A percentile compares a stretch with the other conserved stretches of the same genome.
These are phyloP conservation scores for Fusarium siculi DNA, from an alignment of 2,329 filamentous ascomycete genomes.

Conservation along the genomic window DNA sequence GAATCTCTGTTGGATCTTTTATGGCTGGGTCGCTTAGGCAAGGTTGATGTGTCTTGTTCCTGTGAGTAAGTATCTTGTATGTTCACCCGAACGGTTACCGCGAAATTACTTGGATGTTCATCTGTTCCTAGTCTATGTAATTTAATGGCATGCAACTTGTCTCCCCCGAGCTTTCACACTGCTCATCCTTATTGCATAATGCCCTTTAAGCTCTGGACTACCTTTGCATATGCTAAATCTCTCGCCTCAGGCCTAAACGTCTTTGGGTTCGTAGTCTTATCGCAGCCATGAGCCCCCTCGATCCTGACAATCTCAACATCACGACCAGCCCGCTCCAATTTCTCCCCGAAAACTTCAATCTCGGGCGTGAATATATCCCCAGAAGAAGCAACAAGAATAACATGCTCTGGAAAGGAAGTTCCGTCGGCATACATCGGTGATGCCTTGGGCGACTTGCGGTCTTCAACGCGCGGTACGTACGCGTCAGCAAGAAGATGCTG, in stretches of 20 bases:
- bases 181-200: neutral
- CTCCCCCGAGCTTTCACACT: neutral
- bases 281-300: conserved; percentile 38
- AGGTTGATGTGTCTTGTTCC: neutral
- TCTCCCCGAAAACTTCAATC: conserved; percentile 46
- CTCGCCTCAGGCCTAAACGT: neutral
- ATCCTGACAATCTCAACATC: conserved; percentile 21
- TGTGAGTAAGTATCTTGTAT: neutral
- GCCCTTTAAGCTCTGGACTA: neutral
- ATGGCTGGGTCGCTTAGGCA: neutral
- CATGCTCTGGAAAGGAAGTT: conserved; percentile 1
- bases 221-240: conserved; percentile 15
- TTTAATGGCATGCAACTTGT: rapidly evolving
- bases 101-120: neutral
- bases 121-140: rapidly evolving
- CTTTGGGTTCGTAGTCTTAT: conserved; percentile 27
- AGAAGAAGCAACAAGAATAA: conserved; percentile 49
- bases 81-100: neutral
- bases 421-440: conserved; percentile 48
- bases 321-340: conserved; percentile 17
- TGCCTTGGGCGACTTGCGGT: conserved; percentile 47
- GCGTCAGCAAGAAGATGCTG: conserved; percentile 46
- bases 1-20: neutral
- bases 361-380: conserved; percentile 52
- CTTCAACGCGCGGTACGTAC: conserved; percentile 45